Evolutionary conservation across 78 protist species (phyloP), one percentile per base, ranked within the genome.

Genomic region (Dictyostelium firmibasis): DNA sequence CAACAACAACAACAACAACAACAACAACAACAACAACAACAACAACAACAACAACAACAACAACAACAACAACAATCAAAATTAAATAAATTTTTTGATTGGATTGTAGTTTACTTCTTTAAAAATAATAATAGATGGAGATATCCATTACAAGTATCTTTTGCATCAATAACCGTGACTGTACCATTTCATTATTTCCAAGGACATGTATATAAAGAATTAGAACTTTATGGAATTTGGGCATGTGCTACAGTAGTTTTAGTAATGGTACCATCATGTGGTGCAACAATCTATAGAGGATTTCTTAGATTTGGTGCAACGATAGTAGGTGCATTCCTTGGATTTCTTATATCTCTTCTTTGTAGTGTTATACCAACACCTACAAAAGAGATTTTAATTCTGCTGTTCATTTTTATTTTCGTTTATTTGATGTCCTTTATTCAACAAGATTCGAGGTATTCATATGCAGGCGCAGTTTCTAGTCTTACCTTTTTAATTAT

Each of bases 301-400:
- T 78, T 88, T 29, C 85, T 78, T 88, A 72, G 93, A 35, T 27
- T 88, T 8, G 20, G 81, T 23, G 93, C 86, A 14, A 79, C 93
- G 1, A 79, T 88, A 1, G 23, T 74, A 8, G 93, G 93, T 64
- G 93, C 53, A 18, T 20, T 36, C 2, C 16, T 88, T 14, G 93
- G 93, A 0, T 77, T 88, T 23, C 20, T 88, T 5, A 75, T 79
- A 25, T 62, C 86, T 0, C 50, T 14, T 78, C 38, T 79, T 4
- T 82, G 83, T 29, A 44, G 84, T 44, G 70, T 62, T 7, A 83
- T 79, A 27, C 81, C 77, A 6, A 27, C 47, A 18, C 86, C 86
- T 23, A 79, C 35, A 3, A 88, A 79, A 64, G 81, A 77, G 23
- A 29, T 88, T 23, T 25, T 88, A 4, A 69, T 88, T 10, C 1